phyloP scores from a whole-genome alignment of 2,329 filamentous ascomycete species.

The Nigrospora oryzae region DNA sequence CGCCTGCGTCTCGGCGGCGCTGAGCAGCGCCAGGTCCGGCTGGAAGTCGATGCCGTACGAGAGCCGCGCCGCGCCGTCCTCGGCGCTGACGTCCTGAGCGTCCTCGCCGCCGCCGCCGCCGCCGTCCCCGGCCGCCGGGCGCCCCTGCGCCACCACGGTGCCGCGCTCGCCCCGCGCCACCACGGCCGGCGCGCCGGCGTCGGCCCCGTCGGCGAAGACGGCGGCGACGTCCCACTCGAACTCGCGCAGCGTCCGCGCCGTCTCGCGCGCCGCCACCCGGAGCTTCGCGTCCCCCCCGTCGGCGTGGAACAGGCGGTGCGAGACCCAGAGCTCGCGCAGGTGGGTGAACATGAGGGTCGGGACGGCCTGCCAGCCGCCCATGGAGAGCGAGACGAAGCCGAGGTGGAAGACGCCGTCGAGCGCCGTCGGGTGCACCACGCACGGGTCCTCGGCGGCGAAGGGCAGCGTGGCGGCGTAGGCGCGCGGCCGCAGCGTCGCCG shows the following conservation, averaged over 20 bases:
- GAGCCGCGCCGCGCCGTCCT: not conserved
- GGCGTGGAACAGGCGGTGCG: not conserved
- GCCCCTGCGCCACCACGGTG: not conserved
- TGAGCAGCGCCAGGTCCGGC: not conserved
- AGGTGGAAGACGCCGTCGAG: constrained; percentile 26
- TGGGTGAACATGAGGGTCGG: constrained; percentile 1
- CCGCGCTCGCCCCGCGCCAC: not conserved
- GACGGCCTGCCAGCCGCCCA: constrained; percentile 1
- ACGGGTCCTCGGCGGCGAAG: constrained; percentile 21
- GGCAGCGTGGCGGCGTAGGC: constrained; percentile 28
- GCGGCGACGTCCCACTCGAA: constrained; percentile 1
- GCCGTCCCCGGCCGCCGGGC: no score
- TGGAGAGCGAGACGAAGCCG: constrained; percentile 1
- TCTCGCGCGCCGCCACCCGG: not conserved
- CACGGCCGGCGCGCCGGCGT: not conserved
- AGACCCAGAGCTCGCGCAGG: not conserved
- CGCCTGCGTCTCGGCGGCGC: not conserved
- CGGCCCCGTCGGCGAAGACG: not conserved
- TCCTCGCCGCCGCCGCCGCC: not conserved
- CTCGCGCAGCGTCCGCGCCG: not conserved
- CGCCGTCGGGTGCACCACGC: constrained; percentile 28
- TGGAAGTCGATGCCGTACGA: constrained; percentile 2
- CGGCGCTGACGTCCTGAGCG: not conserved
- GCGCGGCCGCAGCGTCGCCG: constrained; percentile 10
- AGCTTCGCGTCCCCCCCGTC: not conserved